phyloP scores from a whole-genome alignment of 2,329 filamentous ascomycete genomes.

The Fusarium tuaranense region DNA sequence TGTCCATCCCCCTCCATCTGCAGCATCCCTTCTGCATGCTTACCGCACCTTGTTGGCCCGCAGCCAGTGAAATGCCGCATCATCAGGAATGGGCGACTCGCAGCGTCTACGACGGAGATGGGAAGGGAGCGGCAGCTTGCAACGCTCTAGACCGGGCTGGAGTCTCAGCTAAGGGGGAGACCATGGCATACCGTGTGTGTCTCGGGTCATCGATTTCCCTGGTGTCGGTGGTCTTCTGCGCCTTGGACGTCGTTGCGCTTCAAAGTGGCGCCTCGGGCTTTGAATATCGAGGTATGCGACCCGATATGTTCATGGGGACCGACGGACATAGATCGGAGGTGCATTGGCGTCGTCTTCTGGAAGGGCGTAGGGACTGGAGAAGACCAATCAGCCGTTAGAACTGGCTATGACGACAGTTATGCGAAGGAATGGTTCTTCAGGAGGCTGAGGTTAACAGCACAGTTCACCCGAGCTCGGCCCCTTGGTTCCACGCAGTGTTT shows the following conservation, averaged over 20 bases:
- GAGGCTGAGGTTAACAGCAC: not conserved
- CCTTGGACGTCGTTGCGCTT: not conserved
- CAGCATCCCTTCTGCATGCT: slow-evolving; percentile 10
- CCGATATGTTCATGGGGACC: slow-evolving; percentile 4
- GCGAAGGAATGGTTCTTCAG: not conserved
- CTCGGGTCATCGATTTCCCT: slow-evolving; percentile 3
- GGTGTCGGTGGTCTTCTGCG: slow-evolving; percentile 2
- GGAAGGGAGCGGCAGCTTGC: slow-evolving; percentile 13
- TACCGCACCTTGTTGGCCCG: slow-evolving; percentile 29
- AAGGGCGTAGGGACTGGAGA: slow-evolving; percentile 4
- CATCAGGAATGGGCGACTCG: slow-evolving; percentile 12
- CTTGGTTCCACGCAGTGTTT: not conserved
- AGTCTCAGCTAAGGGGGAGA: slow-evolving; percentile 6
- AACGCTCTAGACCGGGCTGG: slow-evolving; percentile 21
- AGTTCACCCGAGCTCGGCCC: not conserved
- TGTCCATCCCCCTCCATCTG: slow-evolving; percentile 2
- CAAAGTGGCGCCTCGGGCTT: not conserved
- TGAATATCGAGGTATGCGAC: slow-evolving; percentile 3
- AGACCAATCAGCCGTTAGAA: slow-evolving; percentile 21
- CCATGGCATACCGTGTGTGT: not conserved
- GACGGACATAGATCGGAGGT: slow-evolving; percentile 30
- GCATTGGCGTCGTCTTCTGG: slow-evolving; percentile 8
- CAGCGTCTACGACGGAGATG: slow-evolving; percentile 6
- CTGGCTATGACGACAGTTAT: slow-evolving; percentile 13
- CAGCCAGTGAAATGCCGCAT: slow-evolving; percentile 19